Percentiles rank a stretch among this genome's conserved stretches.
These are phyloP conservation scores for Yamadazyma buinensis DNA, from an alignment of 1,139 yeast species.

Conservation along the genomic window DNA sequence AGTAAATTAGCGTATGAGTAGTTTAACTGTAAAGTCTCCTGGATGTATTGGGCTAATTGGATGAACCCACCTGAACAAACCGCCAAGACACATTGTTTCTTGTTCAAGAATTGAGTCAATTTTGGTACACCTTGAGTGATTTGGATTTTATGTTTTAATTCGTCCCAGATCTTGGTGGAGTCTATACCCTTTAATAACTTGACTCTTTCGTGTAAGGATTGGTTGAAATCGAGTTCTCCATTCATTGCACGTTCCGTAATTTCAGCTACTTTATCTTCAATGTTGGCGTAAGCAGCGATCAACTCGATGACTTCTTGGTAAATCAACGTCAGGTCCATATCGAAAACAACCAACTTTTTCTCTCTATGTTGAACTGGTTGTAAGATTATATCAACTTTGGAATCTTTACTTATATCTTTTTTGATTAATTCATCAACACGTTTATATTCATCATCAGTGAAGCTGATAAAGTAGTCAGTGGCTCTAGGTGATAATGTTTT, in stretches of 20 bases:
- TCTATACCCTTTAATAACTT: slow-evolving; percentile 75
- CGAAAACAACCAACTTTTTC: slow-evolving; percentile 78
- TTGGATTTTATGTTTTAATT: slow-evolving; percentile 61
- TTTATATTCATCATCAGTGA: slow-evolving; percentile 5
- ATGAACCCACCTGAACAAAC: slow-evolving; percentile 95
- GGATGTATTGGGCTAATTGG: slow-evolving; percentile 78
- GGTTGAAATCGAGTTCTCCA: slow-evolving; percentile 89
- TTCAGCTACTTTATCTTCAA: slow-evolving; percentile 33
- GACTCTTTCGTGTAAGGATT: slow-evolving; percentile 75
- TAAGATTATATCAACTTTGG: slow-evolving; percentile 30
- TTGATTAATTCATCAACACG: slow-evolving; percentile 11
- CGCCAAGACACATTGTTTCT: slow-evolving; percentile 65
- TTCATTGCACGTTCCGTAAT: slow-evolving; percentile 97
- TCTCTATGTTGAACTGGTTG: slow-evolving; percentile 31
- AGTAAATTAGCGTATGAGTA: slow-evolving; percentile 85
- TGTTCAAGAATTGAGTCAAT: slow-evolving; percentile 59
- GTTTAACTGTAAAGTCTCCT: slow-evolving; percentile 66
- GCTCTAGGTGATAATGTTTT: slow-evolving; percentile 18
- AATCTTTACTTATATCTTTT: slow-evolving; percentile 9
- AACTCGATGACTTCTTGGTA: slow-evolving; percentile 95
- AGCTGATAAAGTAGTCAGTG: slow-evolving; percentile 13
- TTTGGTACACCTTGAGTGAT: slow-evolving; percentile 84
- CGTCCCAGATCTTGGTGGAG: slow-evolving; percentile 70
- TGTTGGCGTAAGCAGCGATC: slow-evolving; percentile 61
- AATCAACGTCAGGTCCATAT: slow-evolving; percentile 96